Evolutionary conservation across 2,329 filamentous ascomycete species (phyloP).

Genomic region (Fusarium sublunatum): DNA sequence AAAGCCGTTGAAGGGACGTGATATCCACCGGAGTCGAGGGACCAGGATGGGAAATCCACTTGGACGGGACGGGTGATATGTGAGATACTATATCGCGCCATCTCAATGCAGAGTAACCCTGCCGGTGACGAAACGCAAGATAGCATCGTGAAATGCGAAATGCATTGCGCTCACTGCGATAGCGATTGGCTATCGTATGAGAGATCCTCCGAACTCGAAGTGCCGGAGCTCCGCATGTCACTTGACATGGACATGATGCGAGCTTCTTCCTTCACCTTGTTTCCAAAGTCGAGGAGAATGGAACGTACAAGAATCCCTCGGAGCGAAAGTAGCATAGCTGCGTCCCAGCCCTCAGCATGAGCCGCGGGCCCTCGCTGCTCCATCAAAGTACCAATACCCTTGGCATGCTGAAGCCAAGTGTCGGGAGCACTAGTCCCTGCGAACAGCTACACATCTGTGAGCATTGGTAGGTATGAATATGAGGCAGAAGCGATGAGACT

Average conservation of each 20-base stretch:
- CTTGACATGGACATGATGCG: conserved; percentile 31
- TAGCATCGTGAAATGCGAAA: neutral
- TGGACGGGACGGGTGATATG: conserved; percentile 39
- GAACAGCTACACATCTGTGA: conserved; percentile 51
- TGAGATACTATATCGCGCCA: conserved; percentile 45
- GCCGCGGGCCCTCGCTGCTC: conserved; percentile 53
- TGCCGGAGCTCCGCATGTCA: conserved; percentile 21
- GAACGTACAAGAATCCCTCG: conserved; percentile 52
- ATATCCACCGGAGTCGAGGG: conserved; percentile 37
- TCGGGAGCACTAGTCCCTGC: conserved; percentile 53
- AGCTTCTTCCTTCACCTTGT: conserved; percentile 14
- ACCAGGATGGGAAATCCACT: conserved; percentile 40
- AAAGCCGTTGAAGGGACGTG: conserved; percentile 29
- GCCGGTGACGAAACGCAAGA: conserved; percentile 32
- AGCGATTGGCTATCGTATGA: conserved; percentile 11
- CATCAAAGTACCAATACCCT: conserved; percentile 53
- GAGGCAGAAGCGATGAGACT: conserved; percentile 5
- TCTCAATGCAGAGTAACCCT: conserved; percentile 42
- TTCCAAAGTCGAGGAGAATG: conserved; percentile 12
- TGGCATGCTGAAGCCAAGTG: conserved; percentile 56
- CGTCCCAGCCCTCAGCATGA: conserved; percentile 52
- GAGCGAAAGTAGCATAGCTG: conserved; percentile 54
- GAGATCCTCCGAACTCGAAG: neutral
- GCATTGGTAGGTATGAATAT: conserved; percentile 7
- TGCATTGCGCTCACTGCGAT: conserved; percentile 6